Base-by-base conservation (phyloP, 1,139 yeast species). In the Nakaseomyces bracarensis region DNA sequence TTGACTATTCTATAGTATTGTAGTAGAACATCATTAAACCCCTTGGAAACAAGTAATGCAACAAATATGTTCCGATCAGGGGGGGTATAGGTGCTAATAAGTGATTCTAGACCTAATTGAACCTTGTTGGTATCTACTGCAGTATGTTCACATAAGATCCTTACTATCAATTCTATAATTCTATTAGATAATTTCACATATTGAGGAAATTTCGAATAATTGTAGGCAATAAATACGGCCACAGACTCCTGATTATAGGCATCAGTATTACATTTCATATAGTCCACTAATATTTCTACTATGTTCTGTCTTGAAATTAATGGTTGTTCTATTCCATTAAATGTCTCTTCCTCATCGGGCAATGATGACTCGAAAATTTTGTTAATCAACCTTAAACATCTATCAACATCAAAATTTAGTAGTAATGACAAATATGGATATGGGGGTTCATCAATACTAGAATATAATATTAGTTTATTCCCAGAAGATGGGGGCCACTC, bases 141-240 rank as follows among this genome's bases (percentile, higher is more conserved):
- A n/a, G 46, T 29, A 13, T 63, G 54, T 4, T 43, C 41, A 50
- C 85, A 77, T 23, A 86, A 64, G 11, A 64, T 65, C 3, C 68
- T 64, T 19, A 83, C 64, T 4, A 82, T 65, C 6, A 62, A 58
- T 3, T 71, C 68, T 34, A 82, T 58, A 1, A 67, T 63, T 3
- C 77, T 68, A 40, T 81, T 89, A 0, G 89, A 75, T 2, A 86
- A 63, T 33, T 84, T 67, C 11, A 87, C 70, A 49, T 82, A 86
- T 59, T 87, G 96, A 3, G 77, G 69, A 56, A 82, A 87, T 58
- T 86, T 86, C 3, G 95, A 79, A 48, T 79, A 77, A 55, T 83
- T 85, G 42, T 89, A 59, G 0, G 86, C 83, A 23, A 87, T 65
- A 53, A 87, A 87, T 5, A 84, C 72, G 13, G 83, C 71, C 43